Percentiles rank a stretch among this genome's conserved stretches.
Evolutionary conservation across 2,329 filamentous ascomycete genomes (phyloP).

Genomic region (Diaporthe longicolla): DNA sequence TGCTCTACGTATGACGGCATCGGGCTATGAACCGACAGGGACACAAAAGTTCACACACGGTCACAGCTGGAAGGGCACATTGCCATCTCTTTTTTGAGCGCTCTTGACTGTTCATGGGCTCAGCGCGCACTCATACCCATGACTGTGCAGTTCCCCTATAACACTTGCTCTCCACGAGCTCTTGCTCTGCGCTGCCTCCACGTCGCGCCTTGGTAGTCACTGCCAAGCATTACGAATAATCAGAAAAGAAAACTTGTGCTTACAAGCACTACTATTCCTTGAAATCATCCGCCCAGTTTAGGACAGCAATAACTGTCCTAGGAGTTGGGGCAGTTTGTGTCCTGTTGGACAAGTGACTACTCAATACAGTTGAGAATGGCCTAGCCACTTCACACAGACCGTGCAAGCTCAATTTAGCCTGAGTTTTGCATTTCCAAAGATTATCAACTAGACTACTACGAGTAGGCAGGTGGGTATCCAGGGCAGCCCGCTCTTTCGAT

Average conservation of each 20-base stretch:
- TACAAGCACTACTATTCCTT: too few species aligned
- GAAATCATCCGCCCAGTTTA: too few species aligned
- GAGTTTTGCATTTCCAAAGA: constrained; percentile 17
- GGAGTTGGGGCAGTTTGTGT: too few species aligned
- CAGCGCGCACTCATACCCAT: neutral
- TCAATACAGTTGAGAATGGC: neutral
- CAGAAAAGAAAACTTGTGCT: too few species aligned
- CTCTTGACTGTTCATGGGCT: neutral
- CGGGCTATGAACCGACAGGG: neutral
- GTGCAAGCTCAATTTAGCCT: neutral
- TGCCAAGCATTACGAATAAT: too few species aligned
- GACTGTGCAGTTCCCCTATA: neutral
- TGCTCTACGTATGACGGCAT: neutral
- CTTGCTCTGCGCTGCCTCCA: too few species aligned
- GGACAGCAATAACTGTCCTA: too few species aligned
- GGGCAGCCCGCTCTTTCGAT: constrained; percentile 16
- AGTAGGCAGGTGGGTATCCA: constrained; percentile 28
- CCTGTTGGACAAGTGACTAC: too few species aligned
- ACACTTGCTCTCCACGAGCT: neutral
- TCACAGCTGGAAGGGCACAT: neutral
- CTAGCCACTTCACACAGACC: neutral
- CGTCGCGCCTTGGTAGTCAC: too few species aligned
- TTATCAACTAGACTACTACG: constrained; percentile 35
- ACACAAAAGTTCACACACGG: too few species aligned
- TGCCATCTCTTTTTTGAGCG: neutral